Base-by-base conservation (phyloP, 176 grass and related monocot species). In the Bonia amplexicaulis region DNA sequence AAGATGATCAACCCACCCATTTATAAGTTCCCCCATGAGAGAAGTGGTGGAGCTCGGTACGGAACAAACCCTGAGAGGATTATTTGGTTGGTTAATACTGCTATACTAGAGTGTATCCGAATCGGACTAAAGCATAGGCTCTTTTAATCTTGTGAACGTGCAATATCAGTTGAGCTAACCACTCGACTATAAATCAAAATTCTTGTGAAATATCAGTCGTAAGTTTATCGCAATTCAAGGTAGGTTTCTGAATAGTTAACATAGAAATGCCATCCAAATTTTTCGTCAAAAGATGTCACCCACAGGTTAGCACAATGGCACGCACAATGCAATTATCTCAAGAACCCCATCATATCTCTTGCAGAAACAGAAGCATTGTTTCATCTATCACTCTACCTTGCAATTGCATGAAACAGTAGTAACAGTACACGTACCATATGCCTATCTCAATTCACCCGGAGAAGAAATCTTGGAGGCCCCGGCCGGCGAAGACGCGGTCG, bases 401-500 rank as follows among this genome's bases (percentile, higher is more conserved):
- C 73, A 77, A 60, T 60, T 60, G 37, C 44, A 23, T 5, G 12
- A 16, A 53, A 15, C 20, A 49, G 14, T 53, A 49, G 33, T 53
- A 26, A 80, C 63, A 52, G 22, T 3, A n/a, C 8, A 23, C 77
- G 45, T n/a, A 80, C 16, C 47, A 22, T 69, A 40, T 16, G 37
- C 66, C 66, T 71, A 58, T 70, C 53, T 72, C 37, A 61, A 47
- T 12, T 85, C 77, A 92, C 51, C 86, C 78, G 57, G 68, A 94
- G 77, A 98, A 95, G 66, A 98, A 94, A 62, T 98, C 96, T 75
- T 99, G 96, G 37, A 99, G 69, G 17, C 93, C 96, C 60, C 81
- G 86, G 29, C 29, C 29, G 62, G 88, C 88, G 73, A 96, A 99
- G 73, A 99, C 78, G 51, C 66, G 62, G 63, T 98, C 93, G 12